Evolutionary conservation across 495 filamentous ascomycete genomes (phyloP).

Genomic region (Penicillium parvum): DNA sequence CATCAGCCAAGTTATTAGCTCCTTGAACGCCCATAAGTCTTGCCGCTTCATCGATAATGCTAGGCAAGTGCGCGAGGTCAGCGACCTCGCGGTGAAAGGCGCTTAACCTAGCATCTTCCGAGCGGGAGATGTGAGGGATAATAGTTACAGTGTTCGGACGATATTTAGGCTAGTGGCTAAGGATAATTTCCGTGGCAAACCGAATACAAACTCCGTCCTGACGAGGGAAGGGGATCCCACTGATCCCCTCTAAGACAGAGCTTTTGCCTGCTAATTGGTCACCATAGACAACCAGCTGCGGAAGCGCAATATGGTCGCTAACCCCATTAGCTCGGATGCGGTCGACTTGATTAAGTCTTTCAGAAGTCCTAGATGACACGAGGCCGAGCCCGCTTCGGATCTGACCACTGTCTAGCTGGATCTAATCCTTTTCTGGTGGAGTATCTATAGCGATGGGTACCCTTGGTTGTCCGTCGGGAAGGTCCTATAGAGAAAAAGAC

Average conservation of each 20-base stretch:
- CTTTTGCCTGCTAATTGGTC: conserved; percentile 49
- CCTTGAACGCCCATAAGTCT: too few relatives aligned
- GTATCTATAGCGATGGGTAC: too few relatives aligned
- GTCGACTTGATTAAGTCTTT: conserved; percentile 24
- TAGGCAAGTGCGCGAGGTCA: too few relatives aligned
- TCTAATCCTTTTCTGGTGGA: too few relatives aligned
- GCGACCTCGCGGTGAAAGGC: too few relatives aligned
- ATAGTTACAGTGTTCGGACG: conserved; percentile 12
- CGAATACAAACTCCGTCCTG: conserved; percentile 34
- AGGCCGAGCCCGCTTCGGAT: too few relatives aligned
- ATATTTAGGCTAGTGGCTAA: conserved; percentile 14
- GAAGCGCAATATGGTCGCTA: conserved; percentile 52
- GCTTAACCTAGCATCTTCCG: too few relatives aligned
- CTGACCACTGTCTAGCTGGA: too few relatives aligned
- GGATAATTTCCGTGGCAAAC: conserved; percentile 32
- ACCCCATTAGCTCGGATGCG: conserved; percentile 49
- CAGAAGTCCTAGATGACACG: too few relatives aligned
- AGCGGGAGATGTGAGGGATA: conserved; percentile 10
- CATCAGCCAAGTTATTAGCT: conserved; percentile 12
- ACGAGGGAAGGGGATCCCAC: conserved; percentile 35
- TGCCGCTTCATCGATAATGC: too few relatives aligned
- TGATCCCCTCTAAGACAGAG: conserved; percentile 45
- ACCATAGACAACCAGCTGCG: conserved; percentile 64
- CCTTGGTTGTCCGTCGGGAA: too few relatives aligned
- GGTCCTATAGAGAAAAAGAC: too few relatives aligned